phyloP scores from a whole-genome alignment of 176 grass and related monocot genomes.

The Lolium rigidum region DNA sequence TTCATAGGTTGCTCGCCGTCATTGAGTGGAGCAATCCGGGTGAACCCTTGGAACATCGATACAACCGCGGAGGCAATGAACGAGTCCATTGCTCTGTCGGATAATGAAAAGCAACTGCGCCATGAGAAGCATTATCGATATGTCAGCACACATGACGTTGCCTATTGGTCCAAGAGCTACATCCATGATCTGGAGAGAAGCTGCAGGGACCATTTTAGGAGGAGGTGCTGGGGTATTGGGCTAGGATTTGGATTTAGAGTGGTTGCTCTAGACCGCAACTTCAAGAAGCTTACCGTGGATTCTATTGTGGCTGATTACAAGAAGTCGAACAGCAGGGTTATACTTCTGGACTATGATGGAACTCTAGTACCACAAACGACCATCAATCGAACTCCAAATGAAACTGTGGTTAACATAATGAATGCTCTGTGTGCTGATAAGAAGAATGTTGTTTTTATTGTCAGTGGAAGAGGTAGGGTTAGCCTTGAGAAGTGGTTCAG shows the following conservation, averaged over 20 bases:
- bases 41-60: conserved; percentile 57
- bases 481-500: conserved; percentile 64
- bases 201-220: conserved; percentile 61
- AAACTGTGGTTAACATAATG: conserved; percentile 57
- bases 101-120: conserved; percentile 53
- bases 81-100: conserved; percentile 52
- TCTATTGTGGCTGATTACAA: conserved; percentile 62
- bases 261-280: conserved; percentile 60
- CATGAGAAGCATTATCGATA: conserved; percentile 59
- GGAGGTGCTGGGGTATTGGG: conserved; percentile 57
- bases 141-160: conserved; percentile 53
- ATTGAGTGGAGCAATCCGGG: conserved; percentile 52
- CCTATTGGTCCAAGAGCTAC: conserved; percentile 59
- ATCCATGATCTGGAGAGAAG: conserved; percentile 55
- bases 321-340: conserved; percentile 55
- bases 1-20: conserved; percentile 66
- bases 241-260: conserved; percentile 64
- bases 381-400: conserved; percentile 46
- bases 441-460: conserved; percentile 58
- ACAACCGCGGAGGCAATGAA: conserved; percentile 59
- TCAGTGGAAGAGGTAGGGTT: conserved; percentile 58
- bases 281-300: conserved; percentile 57
- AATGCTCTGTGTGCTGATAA: conserved; percentile 51
- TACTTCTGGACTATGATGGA: conserved; percentile 60
- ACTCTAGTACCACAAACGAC: conserved; percentile 57